phyloP scores from a whole-genome alignment of 805 yeast species.

The Sugiyamaella qingdaonensis region DNA sequence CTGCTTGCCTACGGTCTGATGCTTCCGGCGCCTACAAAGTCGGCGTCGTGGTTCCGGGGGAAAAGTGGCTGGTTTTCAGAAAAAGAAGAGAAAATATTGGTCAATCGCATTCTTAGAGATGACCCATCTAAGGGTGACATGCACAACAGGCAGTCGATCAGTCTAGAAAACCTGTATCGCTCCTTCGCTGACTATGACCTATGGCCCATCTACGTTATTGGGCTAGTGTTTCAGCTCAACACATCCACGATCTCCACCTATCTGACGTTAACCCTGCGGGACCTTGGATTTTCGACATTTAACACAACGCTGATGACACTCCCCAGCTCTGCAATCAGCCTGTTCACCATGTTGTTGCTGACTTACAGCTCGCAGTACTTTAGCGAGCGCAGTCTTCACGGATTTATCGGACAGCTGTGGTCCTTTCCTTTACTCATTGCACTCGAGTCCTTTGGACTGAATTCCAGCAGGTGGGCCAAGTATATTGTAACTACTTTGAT shows the following conservation, averaged over 20 bases:
- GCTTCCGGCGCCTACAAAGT: constrained; percentile 50
- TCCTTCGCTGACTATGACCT: constrained; percentile 47
- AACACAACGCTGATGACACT: constrained; percentile 49
- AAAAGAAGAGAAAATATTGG: constrained; percentile 53
- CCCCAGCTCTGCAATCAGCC: constrained; percentile 17
- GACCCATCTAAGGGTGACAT: constrained; percentile 63
- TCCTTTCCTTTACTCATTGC: constrained; percentile 34
- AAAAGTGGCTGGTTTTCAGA: constrained; percentile 53
- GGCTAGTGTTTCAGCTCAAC: constrained; percentile 42
- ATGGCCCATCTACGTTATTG: constrained; percentile 50
- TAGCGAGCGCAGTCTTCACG: constrained; percentile 25
- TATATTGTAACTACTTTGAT: constrained; percentile 32
- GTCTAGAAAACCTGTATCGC: constrained; percentile 36
- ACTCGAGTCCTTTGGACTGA: constrained; percentile 35
- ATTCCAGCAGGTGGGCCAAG: constrained; percentile 37
- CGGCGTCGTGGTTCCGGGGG: constrained; percentile 38
- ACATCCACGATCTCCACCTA: constrained; percentile 38
- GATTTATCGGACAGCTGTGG: constrained; percentile 32
- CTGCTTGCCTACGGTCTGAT: constrained; percentile 40
- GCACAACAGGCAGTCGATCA: constrained; percentile 56
- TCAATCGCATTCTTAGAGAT: constrained; percentile 55
- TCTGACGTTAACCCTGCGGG: constrained; percentile 45
- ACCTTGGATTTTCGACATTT: constrained; percentile 49
- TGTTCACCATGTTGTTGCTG: constrained; percentile 24
- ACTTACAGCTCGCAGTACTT: constrained; percentile 23